Evolutionary conservation across 345 rosid species (phyloP).

Genomic region (Limnanthes douglasii): DNA sequence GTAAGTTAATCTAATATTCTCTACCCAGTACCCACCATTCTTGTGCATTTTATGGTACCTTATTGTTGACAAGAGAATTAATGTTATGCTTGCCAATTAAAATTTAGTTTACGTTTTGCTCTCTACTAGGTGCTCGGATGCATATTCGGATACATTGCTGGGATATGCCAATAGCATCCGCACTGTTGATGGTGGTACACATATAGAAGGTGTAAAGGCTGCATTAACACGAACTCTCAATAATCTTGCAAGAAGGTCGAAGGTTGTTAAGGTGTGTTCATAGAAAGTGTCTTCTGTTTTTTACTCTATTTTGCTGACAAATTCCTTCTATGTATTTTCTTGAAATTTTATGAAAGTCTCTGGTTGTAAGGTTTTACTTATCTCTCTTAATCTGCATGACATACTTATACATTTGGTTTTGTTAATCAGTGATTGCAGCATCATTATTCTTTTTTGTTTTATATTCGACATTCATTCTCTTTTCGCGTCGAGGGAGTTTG

Average conservation of each 20-base stretch:
- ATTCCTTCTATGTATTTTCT: no score
- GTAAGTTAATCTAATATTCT: conserved; percentile 23
- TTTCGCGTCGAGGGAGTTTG: no score
- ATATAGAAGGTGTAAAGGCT: conserved; percentile 85
- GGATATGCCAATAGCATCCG: conserved; percentile 98
- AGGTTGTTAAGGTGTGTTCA: conserved; percentile 54
- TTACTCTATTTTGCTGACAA: no score
- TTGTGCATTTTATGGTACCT: conserved; percentile 2
- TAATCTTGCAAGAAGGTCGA: conserved; percentile 76
- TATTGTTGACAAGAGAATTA: neutral
- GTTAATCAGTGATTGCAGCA: no score
- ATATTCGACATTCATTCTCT: no score
- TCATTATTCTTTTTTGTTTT: no score
- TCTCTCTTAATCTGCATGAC: no score
- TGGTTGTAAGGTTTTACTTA: no score
- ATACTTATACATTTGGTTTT: no score
- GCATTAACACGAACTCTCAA: conserved; percentile 87
- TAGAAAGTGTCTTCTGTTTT: no score
- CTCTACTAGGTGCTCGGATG: conserved; percentile 80
- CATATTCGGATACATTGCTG: conserved; percentile 85
- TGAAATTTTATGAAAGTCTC: no score
- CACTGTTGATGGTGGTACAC: conserved; percentile 95
- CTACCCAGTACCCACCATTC: conserved; percentile 1
- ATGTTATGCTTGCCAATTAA: neutral
- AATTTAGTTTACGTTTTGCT: conserved; percentile 5